Percentiles rank a stretch among this genome's conserved stretches.
These are phyloP conservation scores for Lecanicillium sp. DNA, from an alignment of 2,329 filamentous ascomycete species.

Conservation along the genomic window DNA sequence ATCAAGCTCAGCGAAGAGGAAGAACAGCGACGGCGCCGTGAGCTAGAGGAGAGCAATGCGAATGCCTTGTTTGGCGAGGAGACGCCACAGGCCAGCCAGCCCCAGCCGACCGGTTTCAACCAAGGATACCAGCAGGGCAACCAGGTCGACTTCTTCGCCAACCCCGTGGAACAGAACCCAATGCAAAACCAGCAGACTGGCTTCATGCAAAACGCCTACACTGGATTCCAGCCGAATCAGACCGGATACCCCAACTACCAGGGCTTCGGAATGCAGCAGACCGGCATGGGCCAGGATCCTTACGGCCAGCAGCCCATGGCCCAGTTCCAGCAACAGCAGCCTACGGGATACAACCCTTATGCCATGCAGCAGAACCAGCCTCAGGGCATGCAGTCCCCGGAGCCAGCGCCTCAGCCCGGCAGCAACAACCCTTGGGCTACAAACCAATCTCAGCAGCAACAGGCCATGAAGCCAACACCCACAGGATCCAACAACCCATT, in stretches of 20 bases:
- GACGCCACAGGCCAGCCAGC: slow-evolving; percentile 50
- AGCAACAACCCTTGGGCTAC: slow-evolving; percentile 93
- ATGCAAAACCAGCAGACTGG: slow-evolving; percentile 75
- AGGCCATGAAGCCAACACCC: slow-evolving; percentile 68
- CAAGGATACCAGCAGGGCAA: slow-evolving; percentile 97
- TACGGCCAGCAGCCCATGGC: slow-evolving; percentile 49
- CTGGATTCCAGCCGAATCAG: slow-evolving; percentile 43
- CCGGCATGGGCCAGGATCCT: slow-evolving; percentile 61
- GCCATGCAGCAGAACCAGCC: slow-evolving; percentile 30
- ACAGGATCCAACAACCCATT: slow-evolving; percentile 99
- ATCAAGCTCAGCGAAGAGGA: slow-evolving; percentile 93
- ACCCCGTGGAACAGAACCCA: slow-evolving; percentile 75
- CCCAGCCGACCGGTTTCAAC: slow-evolving; percentile 84
- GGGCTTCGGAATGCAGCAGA: slow-evolving; percentile 60
- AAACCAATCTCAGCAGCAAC: slow-evolving; percentile 46
- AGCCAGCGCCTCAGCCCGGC: slow-evolving; percentile 62
- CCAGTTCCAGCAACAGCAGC: slow-evolving; percentile 40
- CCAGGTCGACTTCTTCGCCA: slow-evolving; percentile 94
- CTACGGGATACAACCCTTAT: slow-evolving; percentile 49
- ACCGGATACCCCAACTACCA: slow-evolving; percentile 27
- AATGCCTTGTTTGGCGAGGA: slow-evolving; percentile 84
- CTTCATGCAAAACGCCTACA: slow-evolving; percentile 51
- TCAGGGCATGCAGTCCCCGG: slow-evolving; percentile 32
- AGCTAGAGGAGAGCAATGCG: slow-evolving; percentile 81
- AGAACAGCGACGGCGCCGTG: slow-evolving; percentile 78